Evolutionary conservation across 2,329 filamentous ascomycete species (phyloP).

Genomic region (Aspergillus ibericus): DNA sequence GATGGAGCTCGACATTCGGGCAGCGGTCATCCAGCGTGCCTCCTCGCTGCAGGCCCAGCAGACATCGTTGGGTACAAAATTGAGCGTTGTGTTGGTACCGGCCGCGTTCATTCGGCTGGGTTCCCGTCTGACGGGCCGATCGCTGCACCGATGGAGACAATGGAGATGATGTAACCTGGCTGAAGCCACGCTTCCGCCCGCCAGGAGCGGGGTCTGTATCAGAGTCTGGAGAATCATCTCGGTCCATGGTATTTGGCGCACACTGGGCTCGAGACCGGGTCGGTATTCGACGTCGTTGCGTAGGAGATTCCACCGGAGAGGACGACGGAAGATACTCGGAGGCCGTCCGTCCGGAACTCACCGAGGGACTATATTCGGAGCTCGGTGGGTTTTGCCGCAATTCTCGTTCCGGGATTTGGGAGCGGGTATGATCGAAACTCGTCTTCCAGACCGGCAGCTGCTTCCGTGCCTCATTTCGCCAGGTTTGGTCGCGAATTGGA

Average conservation of each 20-base stretch:
- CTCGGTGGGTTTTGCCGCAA: conserved; percentile 11
- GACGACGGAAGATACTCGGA: conserved; percentile 17
- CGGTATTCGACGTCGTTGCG: conserved; percentile 7
- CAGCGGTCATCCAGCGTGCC: not conserved
- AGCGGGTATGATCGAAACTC: conserved; percentile 18
- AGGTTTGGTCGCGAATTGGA: conserved; percentile 20
- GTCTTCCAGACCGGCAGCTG: conserved; percentile 22
- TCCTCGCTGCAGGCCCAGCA: conserved; percentile 22
- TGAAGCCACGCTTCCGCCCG: conserved; percentile 7
- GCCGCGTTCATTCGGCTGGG: conserved; percentile 9
- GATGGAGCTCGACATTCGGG: not conserved
- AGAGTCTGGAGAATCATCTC: conserved; percentile 10
- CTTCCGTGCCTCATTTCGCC: conserved; percentile 21
- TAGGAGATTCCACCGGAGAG: conserved; percentile 7
- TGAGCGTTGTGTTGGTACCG: not conserved
- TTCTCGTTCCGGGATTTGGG: conserved; percentile 23
- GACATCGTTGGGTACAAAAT: conserved; percentile 2
- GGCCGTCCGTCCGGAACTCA: conserved; percentile 6
- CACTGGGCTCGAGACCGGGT: conserved; percentile 13
- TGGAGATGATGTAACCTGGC: conserved; percentile 7
- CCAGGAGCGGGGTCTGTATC: not conserved
- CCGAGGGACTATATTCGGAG: conserved; percentile 15
- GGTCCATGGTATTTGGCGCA: conserved; percentile 12
- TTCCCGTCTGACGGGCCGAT: conserved; percentile 9
- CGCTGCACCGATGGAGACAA: not conserved